Percentiles rank a stretch among this genome's conserved stretches.
phyloP scores from a whole-genome alignment of 106 monocot genomes.

The Apostasia shenzhenica region DNA sequence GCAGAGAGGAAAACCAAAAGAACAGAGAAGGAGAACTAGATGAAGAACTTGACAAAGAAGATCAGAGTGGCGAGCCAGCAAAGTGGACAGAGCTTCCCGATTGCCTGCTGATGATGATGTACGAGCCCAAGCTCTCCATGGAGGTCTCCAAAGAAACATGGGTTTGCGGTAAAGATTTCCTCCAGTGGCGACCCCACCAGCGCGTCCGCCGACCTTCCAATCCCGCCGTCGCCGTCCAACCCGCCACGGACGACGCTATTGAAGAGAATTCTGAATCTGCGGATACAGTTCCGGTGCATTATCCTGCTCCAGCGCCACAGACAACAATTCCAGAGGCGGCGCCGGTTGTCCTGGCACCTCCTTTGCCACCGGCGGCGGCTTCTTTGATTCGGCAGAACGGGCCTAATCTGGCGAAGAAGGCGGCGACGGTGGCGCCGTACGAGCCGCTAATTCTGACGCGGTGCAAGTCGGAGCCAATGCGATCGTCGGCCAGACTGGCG shows the following conservation, averaged over 20 bases:
- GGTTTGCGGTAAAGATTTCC: conserved; percentile 84
- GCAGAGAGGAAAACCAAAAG: conserved; percentile 10
- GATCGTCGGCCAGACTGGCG: conserved; percentile 66
- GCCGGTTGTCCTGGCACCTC: conserved; percentile 1
- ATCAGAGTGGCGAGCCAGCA: conserved; percentile 14
- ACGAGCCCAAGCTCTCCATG: conserved; percentile 95
- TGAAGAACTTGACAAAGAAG: neutral
- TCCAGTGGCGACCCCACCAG: conserved; percentile 43
- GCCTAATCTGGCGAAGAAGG: neutral
- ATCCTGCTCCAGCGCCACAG: neutral
- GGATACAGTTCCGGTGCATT: neutral
- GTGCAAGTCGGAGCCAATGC: conserved; percentile 96
- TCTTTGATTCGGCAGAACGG: too few relatives aligned
- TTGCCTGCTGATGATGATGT: conserved; percentile 95
- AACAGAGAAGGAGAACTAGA: conserved; percentile 3
- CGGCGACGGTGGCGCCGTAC: conserved; percentile 22
- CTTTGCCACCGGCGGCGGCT: neutral
- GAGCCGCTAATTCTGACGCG: conserved; percentile 69
- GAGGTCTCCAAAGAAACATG: conserved; percentile 98
- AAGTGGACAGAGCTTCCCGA: conserved; percentile 53
- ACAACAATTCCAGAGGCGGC: neutral
- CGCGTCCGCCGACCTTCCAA: conserved; percentile 17
- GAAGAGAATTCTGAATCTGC: neutral
- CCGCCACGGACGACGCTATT: neutral
- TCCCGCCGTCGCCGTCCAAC: neutral